A percentile compares a stretch with the other conserved stretches of the same genome.
phyloP scores from a whole-genome alignment of 2,329 filamentous ascomycete species.

The Orbilia quercus region DNA sequence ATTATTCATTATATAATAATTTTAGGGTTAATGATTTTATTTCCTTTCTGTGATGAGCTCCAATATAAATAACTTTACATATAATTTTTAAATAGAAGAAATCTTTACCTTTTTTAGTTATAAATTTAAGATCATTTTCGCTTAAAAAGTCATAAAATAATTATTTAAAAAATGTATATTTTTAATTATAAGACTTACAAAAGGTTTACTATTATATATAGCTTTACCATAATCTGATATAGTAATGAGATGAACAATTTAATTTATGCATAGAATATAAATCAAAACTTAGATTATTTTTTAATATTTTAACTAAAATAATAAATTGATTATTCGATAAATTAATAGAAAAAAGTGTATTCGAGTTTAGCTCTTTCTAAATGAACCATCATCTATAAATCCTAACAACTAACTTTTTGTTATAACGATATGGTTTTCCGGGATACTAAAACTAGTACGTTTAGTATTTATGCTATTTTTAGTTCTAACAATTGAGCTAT shows the following conservation, averaged over 20 bases:
- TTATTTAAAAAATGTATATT: slow-evolving; percentile 34
- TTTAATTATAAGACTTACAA: slow-evolving; percentile 29
- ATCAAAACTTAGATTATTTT: slow-evolving; percentile 42
- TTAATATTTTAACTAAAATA: slow-evolving; percentile 38
- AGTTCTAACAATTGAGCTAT: slow-evolving; percentile 31
- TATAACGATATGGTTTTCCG: slow-evolving; percentile 27
- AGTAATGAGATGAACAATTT: slow-evolving; percentile 36
- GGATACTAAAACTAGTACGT: slow-evolving; percentile 27
- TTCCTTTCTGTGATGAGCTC: slow-evolving; percentile 31
- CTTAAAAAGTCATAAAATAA: slow-evolving; percentile 37
- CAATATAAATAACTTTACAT: slow-evolving; percentile 38
- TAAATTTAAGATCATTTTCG: slow-evolving; percentile 30
- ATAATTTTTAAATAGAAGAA: slow-evolving; percentile 28
- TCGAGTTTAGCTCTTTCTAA: slow-evolving; percentile 29
- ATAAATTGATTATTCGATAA: slow-evolving; percentile 27
- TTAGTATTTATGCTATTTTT: slow-evolving; percentile 32
- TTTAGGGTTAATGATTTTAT: slow-evolving; percentile 36
- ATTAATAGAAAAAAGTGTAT: slow-evolving; percentile 34
- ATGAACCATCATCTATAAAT: slow-evolving; percentile 32
- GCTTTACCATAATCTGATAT: slow-evolving; percentile 25
- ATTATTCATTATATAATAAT: slow-evolving; percentile 34
- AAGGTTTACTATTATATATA: slow-evolving; percentile 38
- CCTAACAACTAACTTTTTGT: slow-evolving; percentile 31
- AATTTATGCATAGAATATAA: slow-evolving; percentile 34
- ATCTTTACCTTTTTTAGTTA: slow-evolving; percentile 39